Base-by-base conservation (phyloP, 192 early-diverging fungal genomes). In the Polychytrium aggregatum region DNA sequence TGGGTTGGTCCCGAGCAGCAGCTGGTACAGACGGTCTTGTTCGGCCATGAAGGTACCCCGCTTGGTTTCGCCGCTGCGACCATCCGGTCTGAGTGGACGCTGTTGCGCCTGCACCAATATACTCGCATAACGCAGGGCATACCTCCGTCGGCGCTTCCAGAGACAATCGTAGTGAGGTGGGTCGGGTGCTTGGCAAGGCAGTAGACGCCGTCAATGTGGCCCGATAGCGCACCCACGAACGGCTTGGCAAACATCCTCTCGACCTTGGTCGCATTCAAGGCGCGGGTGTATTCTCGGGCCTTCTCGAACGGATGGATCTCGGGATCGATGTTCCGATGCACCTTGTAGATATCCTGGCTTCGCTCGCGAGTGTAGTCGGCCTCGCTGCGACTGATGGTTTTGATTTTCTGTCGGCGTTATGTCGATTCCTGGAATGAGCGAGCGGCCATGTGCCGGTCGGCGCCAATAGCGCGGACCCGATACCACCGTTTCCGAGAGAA, bases 171-270 rank as follows among this genome's bases (percentile, higher is more conserved):
- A 17, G 85, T 85, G 22, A 99, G 65, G 20, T 82, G 73, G 42
- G 80, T 82, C 2, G 96, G 91, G 52, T 99, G 90, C 64, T 97
- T 97, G 0, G 85, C 82, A 78, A 99, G 79, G 47, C 81, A 67
- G 56, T 99, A 97, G 16, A 99, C 86, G 36, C 96, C 96, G 47
- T 97, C 96, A 34, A 87, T 70, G 50, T 99, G 96, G 0, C 96
- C 96, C 37, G 67, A 69, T 22, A 99, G 64, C 16, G 87, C 78
- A 5, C 80, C 90, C 21, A 99, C 62, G 55, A 99, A 99, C 14
- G 96, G 96, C 59, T 96, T 96, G 44, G 96, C 89, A 72, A 97
- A 89, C 74, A 99, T 67, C 30, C 92, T 73, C 52, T 96, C 92
- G 20, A 97, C 55, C 57, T 99, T 99, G 37, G 82, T 81, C 3